Evolutionary conservation across 371 early-diverging fungal species (phyloP).

Genomic region (Catenaria anguillulae): DNA sequence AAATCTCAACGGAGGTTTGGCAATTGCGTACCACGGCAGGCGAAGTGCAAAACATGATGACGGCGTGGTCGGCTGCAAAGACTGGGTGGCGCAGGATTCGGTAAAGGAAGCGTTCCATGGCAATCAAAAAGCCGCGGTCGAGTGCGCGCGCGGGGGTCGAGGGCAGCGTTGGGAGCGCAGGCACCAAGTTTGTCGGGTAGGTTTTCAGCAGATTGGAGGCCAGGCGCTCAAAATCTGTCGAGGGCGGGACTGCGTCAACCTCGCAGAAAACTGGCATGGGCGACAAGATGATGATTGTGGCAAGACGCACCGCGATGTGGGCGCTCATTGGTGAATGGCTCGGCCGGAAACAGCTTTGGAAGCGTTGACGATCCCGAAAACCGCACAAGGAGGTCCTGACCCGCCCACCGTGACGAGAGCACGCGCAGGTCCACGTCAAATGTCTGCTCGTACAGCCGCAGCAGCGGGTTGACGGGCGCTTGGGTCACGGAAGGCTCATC

Average conservation of each 20-base stretch:
- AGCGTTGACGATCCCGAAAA: not conserved
- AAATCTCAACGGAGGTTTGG: not conserved
- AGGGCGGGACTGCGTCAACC: not conserved
- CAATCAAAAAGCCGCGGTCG: not conserved
- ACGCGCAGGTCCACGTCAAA: not conserved
- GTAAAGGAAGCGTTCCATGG: not conserved
- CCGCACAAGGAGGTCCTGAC: not conserved
- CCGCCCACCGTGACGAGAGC: conserved; percentile 2
- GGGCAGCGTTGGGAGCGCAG: not conserved
- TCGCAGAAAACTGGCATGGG: not conserved
- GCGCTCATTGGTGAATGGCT: not conserved
- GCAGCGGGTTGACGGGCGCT: not conserved
- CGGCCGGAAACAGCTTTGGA: not conserved
- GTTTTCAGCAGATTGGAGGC: not conserved
- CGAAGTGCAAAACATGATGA: not conserved
- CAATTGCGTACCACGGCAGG: not conserved
- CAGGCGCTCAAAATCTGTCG: not conserved
- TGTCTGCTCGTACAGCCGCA: not conserved
- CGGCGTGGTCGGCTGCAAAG: not conserved
- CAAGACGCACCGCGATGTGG: not conserved
- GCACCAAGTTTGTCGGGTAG: not conserved
- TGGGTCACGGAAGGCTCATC: no score
- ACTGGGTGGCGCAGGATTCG: not conserved
- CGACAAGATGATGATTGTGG: not conserved
- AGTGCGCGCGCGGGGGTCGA: not conserved